Conservation (phyloP, 495 filamentous ascomycete genomes). For the Collariella sp. region DNA sequence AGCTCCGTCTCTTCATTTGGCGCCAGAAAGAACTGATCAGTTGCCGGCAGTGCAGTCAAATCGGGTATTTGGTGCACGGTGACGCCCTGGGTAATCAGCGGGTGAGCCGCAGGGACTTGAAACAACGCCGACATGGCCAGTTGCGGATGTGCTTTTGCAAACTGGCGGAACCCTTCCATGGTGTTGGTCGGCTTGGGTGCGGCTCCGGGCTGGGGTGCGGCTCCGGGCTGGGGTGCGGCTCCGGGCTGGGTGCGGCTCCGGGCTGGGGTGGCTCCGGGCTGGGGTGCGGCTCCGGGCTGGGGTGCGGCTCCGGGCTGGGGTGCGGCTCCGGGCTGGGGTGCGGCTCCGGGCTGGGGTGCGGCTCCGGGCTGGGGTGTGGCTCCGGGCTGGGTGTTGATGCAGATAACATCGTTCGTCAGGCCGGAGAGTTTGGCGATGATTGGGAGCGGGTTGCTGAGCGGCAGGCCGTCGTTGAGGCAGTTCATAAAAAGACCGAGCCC, state of each 20-base stretch:
- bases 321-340: background rate
- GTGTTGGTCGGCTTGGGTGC: background rate
- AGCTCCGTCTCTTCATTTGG: conserved; percentile 7
- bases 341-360: background rate
- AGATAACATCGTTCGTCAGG: conserved; percentile 18
- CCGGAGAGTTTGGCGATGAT: conserved; percentile 19
- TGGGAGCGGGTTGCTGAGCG: conserved; percentile 13
- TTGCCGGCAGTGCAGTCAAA: background rate
- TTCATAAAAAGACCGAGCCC: conserved; percentile 19
- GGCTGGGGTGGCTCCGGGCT: too few species aligned
- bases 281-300: background rate
- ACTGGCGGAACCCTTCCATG: conserved; percentile 3
- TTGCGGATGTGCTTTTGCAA: conserved; percentile 5
- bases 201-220: background rate
- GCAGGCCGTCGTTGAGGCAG: conserved; percentile 19
- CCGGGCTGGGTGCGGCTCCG: too few species aligned
- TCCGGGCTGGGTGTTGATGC: conserved; percentile 15
- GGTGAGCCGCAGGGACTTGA: conserved; percentile 2
- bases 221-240: too few species aligned
- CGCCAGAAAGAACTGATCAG: background rate
- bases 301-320: background rate
- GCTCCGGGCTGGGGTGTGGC: background rate
- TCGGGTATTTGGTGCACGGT: background rate
- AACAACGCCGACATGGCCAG: conserved; percentile 12
- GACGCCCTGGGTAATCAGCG: conserved; percentile 7